Evolutionary conservation across 805 yeast genomes (phyloP).

Genomic region (Nakazawaea pomicola): DNA sequence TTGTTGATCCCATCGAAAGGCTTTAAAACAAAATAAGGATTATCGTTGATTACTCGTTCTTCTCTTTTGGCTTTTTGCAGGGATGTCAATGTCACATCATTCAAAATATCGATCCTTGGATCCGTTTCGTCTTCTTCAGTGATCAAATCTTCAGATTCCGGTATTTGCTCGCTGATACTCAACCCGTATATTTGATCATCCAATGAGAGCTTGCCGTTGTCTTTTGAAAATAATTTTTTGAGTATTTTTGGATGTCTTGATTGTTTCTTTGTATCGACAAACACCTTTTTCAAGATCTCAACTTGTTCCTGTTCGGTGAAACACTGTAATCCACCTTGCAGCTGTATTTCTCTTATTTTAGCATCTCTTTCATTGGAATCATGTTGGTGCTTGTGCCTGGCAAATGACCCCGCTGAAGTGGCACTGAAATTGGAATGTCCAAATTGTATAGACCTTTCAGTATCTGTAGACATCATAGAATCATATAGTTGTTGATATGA

Average conservation of each 20-base stretch:
- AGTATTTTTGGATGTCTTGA: conserved; percentile 39
- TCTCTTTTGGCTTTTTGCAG: conserved; percentile 70
- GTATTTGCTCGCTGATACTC: conserved; percentile 1
- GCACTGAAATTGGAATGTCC: conserved; percentile 75
- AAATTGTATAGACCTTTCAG: conserved; percentile 37
- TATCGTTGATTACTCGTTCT: conserved; percentile 52
- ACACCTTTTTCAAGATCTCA: conserved; percentile 33
- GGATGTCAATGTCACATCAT: conserved; percentile 40
- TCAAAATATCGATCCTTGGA: conserved; percentile 44
- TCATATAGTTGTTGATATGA: conserved; percentile 15
- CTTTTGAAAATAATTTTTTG: conserved; percentile 35
- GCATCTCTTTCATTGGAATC: conserved; percentile 27
- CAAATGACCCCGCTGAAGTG: conserved; percentile 82
- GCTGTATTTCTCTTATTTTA: conserved; percentile 20
- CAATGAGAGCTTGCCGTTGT: conserved; percentile 25
- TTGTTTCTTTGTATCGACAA: conserved; percentile 37
- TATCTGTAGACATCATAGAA: conserved; percentile 28
- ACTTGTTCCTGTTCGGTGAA: conserved; percentile 17
- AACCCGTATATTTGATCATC: conserved; percentile 27
- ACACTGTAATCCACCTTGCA: conserved; percentile 15
- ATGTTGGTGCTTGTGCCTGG: conserved; percentile 60
- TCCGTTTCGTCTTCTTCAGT: conserved; percentile 33
- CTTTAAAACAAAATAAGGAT: conserved; percentile 59
- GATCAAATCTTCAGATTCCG: conserved; percentile 3
- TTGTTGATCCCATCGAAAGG: conserved; percentile 45